Evolutionary conservation across 306 rosid genomes (phyloP), one percentile per base, ranked within the genome.

Genomic region (Lithocarpus polystachyus): DNA sequence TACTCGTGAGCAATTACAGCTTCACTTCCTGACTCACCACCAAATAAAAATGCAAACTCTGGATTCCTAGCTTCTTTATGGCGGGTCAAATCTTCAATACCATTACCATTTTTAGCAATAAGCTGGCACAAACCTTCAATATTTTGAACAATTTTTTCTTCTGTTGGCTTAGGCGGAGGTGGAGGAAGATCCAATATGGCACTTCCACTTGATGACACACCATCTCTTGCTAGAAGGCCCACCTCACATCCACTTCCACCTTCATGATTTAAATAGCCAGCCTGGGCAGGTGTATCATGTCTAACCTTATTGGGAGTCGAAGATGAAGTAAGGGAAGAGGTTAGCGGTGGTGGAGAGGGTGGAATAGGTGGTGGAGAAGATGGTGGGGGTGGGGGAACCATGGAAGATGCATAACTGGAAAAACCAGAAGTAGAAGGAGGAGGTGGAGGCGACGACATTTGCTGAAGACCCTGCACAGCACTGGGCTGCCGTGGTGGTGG

Each of bases 21-120:
- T 60, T 85, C 88, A 65, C 88, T 86, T 85, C 90, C 90, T 0
- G 88, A 88, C 56, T 86, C 87, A 31, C 89, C 92, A 57, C 90
- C 90, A 86, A 84, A 79, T 74, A 87, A 78, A 85, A 90, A 90
- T 56, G 70, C 79, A 74, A 82, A 88, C 78, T 88, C 90, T 23
- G 86, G 88, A 88, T 86, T 86, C 80, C 57, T 74, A 76, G 52
- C 73, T 83, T 90, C 89, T 45, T 78, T 85, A 43, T 26, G 87
- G 5, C 76, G 68, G 80, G 78, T 65, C 75, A 76, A 79, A 69
- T 85, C 87, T 88, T 87, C 90, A 83, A 88, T 37, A 73, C 14
- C 67, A 81, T 83, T 74, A 76, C 87, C 92, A 33, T 82, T 82
- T 73, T 78, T 77, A 29, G 87, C 82, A 80, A 90, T 90, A 62